These are phyloP conservation scores for Teratosphaeriaceae sp. DNA, from an alignment of 2,329 filamentous ascomycete species.

Conservation along the genomic window DNA sequence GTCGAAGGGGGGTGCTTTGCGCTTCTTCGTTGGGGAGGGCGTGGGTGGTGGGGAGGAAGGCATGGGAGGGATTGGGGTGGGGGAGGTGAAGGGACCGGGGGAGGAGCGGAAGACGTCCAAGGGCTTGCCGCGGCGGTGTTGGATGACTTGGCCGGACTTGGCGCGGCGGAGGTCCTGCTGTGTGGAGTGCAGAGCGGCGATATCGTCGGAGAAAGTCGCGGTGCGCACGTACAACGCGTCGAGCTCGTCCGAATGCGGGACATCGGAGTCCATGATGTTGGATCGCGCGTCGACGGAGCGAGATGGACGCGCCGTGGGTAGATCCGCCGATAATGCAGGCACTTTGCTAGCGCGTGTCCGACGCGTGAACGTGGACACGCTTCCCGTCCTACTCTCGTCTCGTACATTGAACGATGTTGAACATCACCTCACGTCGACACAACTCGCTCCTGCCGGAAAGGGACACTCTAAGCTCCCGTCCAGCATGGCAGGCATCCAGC, in stretches of 20 bases:
- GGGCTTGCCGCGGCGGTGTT: conserved; percentile 44
- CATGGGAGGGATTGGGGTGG: conserved; percentile 54
- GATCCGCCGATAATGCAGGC: too few relatives aligned
- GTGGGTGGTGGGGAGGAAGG: conserved; percentile 50
- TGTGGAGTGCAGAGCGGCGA: conserved; percentile 36
- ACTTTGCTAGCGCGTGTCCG: too few relatives aligned
- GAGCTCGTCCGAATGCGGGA: background rate
- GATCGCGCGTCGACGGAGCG: too few relatives aligned
- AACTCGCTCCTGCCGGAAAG: too few relatives aligned
- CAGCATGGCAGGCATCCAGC: conserved; percentile 63
- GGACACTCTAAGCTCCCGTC: background rate
- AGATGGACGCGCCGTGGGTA: too few relatives aligned
- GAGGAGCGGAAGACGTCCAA: conserved; percentile 46
- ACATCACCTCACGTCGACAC: background rate
- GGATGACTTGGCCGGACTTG: conserved; percentile 44
- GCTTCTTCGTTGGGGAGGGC: conserved; percentile 35
- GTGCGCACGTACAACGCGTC: background rate
- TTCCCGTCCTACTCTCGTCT: too few relatives aligned
- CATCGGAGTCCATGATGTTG: too few relatives aligned
- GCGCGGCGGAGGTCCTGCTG: conserved; percentile 38
- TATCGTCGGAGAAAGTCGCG: conserved; percentile 21
- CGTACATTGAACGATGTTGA: background rate
- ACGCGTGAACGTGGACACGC: too few relatives aligned
- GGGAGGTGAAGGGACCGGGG: conserved; percentile 34
- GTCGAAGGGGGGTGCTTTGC: conserved; percentile 22